Conservation (phyloP, 2,329 filamentous ascomycete genomes). For the Pseudopyrenochaeta lycopersici region DNA sequence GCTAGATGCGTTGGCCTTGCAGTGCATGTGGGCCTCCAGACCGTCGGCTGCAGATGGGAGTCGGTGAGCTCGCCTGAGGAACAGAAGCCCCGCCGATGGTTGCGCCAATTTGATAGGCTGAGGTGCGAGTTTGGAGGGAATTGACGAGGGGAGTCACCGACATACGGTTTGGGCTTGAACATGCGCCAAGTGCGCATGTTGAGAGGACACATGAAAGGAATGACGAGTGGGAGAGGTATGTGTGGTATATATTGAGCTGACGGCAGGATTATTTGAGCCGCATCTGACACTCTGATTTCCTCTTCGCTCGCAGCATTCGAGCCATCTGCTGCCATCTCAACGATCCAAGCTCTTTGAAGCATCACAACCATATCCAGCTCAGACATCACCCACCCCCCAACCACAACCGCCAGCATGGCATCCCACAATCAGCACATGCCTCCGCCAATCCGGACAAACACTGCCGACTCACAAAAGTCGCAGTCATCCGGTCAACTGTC, state of each 20-base stretch:
- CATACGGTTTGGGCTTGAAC: conserved; percentile 24
- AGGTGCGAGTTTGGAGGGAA: neutral
- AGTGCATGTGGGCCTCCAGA: conserved; percentile 33
- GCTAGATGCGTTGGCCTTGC: conserved; percentile 46
- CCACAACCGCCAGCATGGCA: conserved; percentile 25
- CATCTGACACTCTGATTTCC: conserved; percentile 27
- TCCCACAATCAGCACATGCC: conserved; percentile 36
- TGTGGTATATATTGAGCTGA: conserved; percentile 26
- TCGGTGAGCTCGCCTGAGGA: conserved; percentile 42
- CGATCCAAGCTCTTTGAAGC: neutral
- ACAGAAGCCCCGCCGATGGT: conserved; percentile 19
- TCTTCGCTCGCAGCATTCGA: conserved; percentile 20
- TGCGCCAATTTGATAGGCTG: conserved; percentile 27
- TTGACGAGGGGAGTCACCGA: conserved; percentile 34
- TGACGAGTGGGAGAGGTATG: conserved; percentile 5
- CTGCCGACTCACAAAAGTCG: conserved; percentile 35
- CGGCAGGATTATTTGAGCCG: conserved; percentile 32
- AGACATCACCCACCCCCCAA: conserved; percentile 8
- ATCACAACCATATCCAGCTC: conserved; percentile 2
- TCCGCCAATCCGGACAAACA: conserved; percentile 39
- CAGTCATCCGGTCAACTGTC: conserved; percentile 36
- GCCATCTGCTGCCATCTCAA: conserved; percentile 3
- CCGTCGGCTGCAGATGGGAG: conserved; percentile 30
- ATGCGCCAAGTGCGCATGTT: conserved; percentile 36
- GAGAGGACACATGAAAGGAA: conserved; percentile 19